These are phyloP conservation scores for Arabis alpina DNA, from an alignment of 345 rosid species.

Conservation along the genomic window DNA sequence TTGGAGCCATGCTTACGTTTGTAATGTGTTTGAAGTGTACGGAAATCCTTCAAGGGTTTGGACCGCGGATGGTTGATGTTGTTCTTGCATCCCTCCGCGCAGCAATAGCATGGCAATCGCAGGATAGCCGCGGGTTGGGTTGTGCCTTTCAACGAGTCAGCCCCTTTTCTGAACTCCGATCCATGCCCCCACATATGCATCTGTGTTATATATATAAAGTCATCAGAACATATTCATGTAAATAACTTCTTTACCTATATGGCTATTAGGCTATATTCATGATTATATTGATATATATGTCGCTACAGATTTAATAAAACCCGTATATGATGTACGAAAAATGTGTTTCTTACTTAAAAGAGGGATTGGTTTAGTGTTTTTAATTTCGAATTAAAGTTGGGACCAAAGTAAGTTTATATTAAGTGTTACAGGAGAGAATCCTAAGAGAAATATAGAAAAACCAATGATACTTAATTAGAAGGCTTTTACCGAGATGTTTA, in stretches of 20 bases:
- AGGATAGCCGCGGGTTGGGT: constrained; percentile 90
- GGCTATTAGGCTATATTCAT: too few species aligned
- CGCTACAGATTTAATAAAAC: background rate
- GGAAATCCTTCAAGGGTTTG: constrained; percentile 85
- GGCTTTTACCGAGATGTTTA: constrained; percentile 28
- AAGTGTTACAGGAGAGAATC: constrained; percentile 36
- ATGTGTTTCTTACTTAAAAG: background rate
- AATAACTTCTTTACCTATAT: background rate
- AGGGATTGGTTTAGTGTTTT: background rate
- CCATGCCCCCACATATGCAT: constrained; percentile 99
- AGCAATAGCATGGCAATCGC: constrained; percentile 90
- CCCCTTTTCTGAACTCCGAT: constrained; percentile 92
- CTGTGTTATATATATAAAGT: constrained; percentile 41
- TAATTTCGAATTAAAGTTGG: constrained; percentile 20
- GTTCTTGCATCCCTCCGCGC: constrained; percentile 92
- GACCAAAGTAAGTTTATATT: constrained; percentile 8
- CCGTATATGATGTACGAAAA: background rate
- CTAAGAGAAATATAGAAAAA: constrained; percentile 31
- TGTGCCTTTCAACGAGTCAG: constrained; percentile 86
- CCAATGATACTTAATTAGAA: constrained; percentile 20
- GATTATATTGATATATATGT: background rate
- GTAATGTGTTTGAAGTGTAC: constrained; percentile 99
- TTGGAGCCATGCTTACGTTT: constrained; percentile 96
- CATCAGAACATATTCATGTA: constrained; percentile 3
- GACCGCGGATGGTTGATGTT: constrained; percentile 94